Conservation (phyloP, 2,329 filamentous ascomycete species). For the Cytospora mali region DNA sequence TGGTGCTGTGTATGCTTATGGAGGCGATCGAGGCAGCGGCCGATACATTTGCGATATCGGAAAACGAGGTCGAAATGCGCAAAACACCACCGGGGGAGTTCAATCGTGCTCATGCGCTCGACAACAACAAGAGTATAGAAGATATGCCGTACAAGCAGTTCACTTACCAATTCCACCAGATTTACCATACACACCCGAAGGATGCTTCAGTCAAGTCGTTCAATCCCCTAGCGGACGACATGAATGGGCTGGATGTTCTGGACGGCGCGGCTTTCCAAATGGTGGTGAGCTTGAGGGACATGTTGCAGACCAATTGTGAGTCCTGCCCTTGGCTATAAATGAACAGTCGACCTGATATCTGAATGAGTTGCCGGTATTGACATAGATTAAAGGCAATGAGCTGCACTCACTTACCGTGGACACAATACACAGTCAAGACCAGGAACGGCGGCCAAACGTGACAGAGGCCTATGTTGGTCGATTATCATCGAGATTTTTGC, state of each 20-base stretch:
- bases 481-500: slow-evolving; percentile 55
- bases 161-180: slow-evolving; percentile 61
- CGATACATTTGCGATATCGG: slow-evolving; percentile 53
- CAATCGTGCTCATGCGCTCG: slow-evolving; percentile 48
- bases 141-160: slow-evolving; percentile 64
- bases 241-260: slow-evolving; percentile 47
- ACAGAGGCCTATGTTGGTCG: slow-evolving; percentile 56
- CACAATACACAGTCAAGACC: slow-evolving; percentile 47
- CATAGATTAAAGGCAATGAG: slow-evolving; percentile 39
- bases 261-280: slow-evolving; percentile 50
- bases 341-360: background rate
- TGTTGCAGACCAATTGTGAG: slow-evolving; percentile 50
- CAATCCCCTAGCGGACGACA: slow-evolving; percentile 56
- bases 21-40: slow-evolving; percentile 57
- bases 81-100: slow-evolving; percentile 42
- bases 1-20: slow-evolving; percentile 62
- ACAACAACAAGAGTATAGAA: slow-evolving; percentile 54
- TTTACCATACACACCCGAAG: slow-evolving; percentile 59
- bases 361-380: slow-evolving; percentile 7
- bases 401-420: slow-evolving; percentile 50
- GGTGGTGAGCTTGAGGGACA: slow-evolving; percentile 47
- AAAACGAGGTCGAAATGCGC: slow-evolving; percentile 53
- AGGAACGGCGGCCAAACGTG: slow-evolving; percentile 52
- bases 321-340: slow-evolving; percentile 26
- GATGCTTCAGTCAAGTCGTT: slow-evolving; percentile 54